phyloP scores from a whole-genome alignment of 352 stramenopile genomes.

The Chloridella minuta region DNA sequence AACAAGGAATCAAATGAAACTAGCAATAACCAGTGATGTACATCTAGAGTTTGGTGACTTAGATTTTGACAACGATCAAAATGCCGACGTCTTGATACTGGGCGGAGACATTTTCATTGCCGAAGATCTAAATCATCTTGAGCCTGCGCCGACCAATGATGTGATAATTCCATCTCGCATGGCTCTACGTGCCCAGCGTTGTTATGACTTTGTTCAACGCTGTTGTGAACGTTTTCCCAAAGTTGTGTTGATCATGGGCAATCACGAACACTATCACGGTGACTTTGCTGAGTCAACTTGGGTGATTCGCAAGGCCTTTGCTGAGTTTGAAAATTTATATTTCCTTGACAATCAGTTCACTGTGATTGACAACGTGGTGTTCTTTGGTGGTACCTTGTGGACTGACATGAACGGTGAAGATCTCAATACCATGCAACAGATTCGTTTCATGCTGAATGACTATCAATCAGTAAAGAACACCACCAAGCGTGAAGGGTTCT shows the following conservation, averaged over 20 bases:
- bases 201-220: too few species aligned
- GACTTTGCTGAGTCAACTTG: neutral
- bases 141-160: too few species aligned
- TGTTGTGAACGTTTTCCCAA: neutral
- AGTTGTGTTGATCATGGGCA: neutral
- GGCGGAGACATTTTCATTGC: too few species aligned
- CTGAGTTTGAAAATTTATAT: neutral
- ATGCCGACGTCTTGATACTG: too few species aligned
- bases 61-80: too few species aligned
- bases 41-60: too few species aligned
- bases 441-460: neutral
- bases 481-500: neutral
- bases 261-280: neutral
- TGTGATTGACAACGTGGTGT: neutral
- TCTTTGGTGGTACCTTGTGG: neutral
- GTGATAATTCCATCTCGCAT: too few species aligned
- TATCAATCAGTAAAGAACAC: neutral
- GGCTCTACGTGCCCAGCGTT: too few species aligned
- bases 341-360: neutral
- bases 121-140: too few species aligned
- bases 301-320: too few species aligned
- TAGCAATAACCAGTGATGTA: too few species aligned
- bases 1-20: too few species aligned
- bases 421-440: neutral
- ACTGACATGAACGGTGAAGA: neutral